Percentiles rank a stretch among this genome's conserved stretches.
These are phyloP conservation scores for Echria macrotheca DNA, from an alignment of 495 filamentous ascomycete genomes.

Conservation along the genomic window DNA sequence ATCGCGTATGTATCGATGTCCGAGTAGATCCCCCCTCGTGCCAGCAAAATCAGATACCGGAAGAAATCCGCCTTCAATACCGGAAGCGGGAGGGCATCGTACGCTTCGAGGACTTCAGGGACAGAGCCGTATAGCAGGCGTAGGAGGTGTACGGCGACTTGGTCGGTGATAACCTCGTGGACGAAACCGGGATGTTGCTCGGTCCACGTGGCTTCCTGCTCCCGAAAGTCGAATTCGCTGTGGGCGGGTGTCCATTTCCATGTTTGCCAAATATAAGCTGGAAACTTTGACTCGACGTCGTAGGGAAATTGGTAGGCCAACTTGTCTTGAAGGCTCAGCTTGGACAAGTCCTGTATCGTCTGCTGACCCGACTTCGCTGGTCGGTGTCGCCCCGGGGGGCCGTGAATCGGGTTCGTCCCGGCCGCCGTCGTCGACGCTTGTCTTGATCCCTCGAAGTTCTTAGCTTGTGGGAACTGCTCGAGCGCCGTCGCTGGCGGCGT, in stretches of 20 bases:
- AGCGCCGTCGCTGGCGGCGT: conserved; percentile 25
- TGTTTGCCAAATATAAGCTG: conserved; percentile 98
- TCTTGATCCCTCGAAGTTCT: conserved; percentile 14
- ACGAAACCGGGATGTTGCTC: conserved; percentile 84
- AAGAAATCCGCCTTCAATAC: conserved; percentile 98
- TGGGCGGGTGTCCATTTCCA: conserved; percentile 88
- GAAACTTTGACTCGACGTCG: conserved; percentile 79
- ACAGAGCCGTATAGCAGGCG: conserved; percentile 80
- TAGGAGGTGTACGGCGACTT: conserved; percentile 73
- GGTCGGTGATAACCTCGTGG: conserved; percentile 94
- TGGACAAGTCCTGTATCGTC: conserved; percentile 47
- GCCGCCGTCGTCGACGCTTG: conserved; percentile 21
- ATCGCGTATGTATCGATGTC: conserved; percentile 93
- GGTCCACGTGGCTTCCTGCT: conserved; percentile 86
- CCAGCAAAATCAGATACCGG: conserved; percentile 89
- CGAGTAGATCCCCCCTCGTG: conserved; percentile 90
- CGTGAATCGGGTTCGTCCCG: conserved; percentile 13
- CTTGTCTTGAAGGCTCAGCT: conserved; percentile 70
- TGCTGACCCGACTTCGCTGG: conserved; percentile 32
- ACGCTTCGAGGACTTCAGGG: conserved; percentile 91
- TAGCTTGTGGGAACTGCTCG: conserved; percentile 22
- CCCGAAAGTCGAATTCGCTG: conserved; percentile 73
- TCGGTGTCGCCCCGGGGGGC: conserved; percentile 17
- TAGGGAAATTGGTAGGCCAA: conserved; percentile 93
- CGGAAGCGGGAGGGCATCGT: conserved; percentile 73